Evolutionary conservation across 139 green algal genomes (phyloP), one percentile per base, ranked within the genome.

Genomic region (Medakamo hakoo): DNA sequence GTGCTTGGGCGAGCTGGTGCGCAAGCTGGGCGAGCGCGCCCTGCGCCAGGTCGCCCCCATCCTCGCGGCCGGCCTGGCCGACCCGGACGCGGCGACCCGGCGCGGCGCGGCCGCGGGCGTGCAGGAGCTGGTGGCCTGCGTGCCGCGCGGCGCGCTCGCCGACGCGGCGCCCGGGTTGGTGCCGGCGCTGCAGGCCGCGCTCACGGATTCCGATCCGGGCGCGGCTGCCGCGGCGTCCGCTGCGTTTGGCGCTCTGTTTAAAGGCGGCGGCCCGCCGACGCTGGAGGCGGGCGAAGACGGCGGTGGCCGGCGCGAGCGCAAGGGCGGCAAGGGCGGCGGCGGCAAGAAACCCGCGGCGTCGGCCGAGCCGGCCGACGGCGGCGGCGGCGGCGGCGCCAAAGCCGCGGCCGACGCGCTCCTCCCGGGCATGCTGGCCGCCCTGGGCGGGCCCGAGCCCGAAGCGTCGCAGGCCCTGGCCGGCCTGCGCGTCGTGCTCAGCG

Each of bases 11-110:
- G 92, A 98, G 79, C 80, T 98, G 27, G 91, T 97, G 21, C 76
- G 83, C 32, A 97, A 98, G 83, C 88, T 98, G 78, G 92, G 92
- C 24, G 91, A 97, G 60, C 82, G 91, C 55, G 82, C 97, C 59
- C 75, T 97, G 60, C 49, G 64, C 9, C 70, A 84, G 30, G 90
- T 97, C 69, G 68, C 98, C 14, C 92, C 92, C 60, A 97, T 96
- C 52, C 76, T 98, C 62, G 62, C 80, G n/a, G 66, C 84, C 18
- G 78, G 73, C 62, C 76, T 93, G 58, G 30, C 29, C 55, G n/a
- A 27, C 9, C 40, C 55, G 2, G 26, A 61, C 18, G 29, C 72
- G 22, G 30, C 65, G 18, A 73, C 72, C 2, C 58, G 56, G 66
- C 60, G 63, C 23, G 25, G 66, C 48, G 9, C 9, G 4, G 25